Base-by-base conservation (phyloP, 805 yeast species). In the Maudiozyma serrabonitensis region DNA sequence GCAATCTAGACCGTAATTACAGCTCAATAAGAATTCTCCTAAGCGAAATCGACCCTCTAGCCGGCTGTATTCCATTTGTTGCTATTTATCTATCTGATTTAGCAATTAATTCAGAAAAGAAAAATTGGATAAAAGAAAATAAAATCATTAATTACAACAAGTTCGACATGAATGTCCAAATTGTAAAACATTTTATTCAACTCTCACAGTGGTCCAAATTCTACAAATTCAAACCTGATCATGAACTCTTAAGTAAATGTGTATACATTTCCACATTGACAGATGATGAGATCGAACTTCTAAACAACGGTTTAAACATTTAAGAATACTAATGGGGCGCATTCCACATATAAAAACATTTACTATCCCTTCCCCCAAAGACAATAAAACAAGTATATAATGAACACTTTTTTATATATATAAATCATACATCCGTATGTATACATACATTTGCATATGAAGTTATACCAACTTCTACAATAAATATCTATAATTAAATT, bases 1-100 rank as follows among this genome's bases (percentile, higher is more conserved):
- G 89, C 1, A 82, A 90, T 8, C 89, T 96, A 9, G 69, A 81
- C 52, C 76, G 76, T 57, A 87, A 90, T 67, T 91, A 87, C 63
- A 65, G 75, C 46, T 76, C 76, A 47, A 74, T 91, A 52, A 74
- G 97, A 54, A 63, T 55, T 5, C 44, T 65, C 34, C 50, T 67
- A 35, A 63, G 74, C 39, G 81, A 80, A 51, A 73, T 87, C 52
- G 76, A 77, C 50, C 79, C 75, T 40, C 70, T 84, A 45, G 75
- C 71, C 50, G 98, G 98, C 2, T 82, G 95, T 56, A 80, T 91
- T 46, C 98, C 99, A 21, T 91, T 90, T 63, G 78, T 90, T 47
- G 96, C 95, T 0, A 72, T 91, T 31, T 89, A 87, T 58, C 65
- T 91, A 43, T 82, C 90, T 3, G 98, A 91, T 63, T 72, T 91